Conservation (phyloP, 202 grass and related monocot genomes). For the Schoenoplectus tabernaemontani region DNA sequence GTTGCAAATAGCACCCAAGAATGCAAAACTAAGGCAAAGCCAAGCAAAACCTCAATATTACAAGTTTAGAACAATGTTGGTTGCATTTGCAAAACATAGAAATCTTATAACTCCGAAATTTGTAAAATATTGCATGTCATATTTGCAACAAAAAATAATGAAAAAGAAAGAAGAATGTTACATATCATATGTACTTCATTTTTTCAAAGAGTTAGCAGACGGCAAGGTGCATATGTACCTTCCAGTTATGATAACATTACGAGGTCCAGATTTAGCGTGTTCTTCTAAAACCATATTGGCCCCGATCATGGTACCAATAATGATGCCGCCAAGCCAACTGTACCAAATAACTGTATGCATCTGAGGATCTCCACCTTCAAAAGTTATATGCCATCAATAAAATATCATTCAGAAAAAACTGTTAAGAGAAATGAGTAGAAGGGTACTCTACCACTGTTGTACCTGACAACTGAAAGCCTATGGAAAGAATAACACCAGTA, state of each 20-base stretch:
- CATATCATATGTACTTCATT: not conserved
- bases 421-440: not conserved
- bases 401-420: not conserved
- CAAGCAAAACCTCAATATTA: not conserved
- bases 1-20: not conserved
- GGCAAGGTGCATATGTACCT: constrained; percentile 35
- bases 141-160: not conserved
- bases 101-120: not conserved
- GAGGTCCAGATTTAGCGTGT: constrained; percentile 88
- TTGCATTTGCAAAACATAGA: not conserved
- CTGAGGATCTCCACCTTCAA: constrained; percentile 74
- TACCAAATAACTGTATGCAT: constrained; percentile 94
- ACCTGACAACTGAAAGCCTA: constrained; percentile 99
- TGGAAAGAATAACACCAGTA: constrained; percentile 64
- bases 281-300: constrained; percentile 88
- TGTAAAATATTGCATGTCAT: not conserved
- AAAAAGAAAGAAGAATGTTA: not conserved
- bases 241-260: constrained; percentile 96
- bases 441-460: not conserved
- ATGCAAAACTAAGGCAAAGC: not conserved
- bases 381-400: not conserved
- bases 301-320: constrained; percentile 91
- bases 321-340: constrained; percentile 96
- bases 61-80: not conserved
- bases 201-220: not conserved